Conservation (phyloP, 495 filamentous ascomycete species). For the Aspergillus nanangensis region DNA sequence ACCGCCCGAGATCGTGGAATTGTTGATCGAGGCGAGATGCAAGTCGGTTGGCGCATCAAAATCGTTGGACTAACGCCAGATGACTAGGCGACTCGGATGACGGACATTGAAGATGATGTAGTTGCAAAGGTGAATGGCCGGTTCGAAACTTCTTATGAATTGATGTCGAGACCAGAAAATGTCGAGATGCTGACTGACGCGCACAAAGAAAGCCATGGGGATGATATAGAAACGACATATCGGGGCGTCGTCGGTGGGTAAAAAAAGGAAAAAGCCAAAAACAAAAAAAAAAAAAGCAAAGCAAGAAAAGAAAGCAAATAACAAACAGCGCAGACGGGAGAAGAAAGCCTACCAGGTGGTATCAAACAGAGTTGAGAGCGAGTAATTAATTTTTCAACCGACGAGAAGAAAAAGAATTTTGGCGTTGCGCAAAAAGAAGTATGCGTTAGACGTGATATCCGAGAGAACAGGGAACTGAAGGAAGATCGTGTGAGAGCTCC, state of each 20-base stretch:
- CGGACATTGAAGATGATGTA: not conserved
- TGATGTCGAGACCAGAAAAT: too few species aligned
- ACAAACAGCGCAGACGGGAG: too few species aligned
- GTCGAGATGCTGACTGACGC: too few species aligned
- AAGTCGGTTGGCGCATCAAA: slow-evolving; percentile 7
- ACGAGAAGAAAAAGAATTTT: slow-evolving; percentile 12
- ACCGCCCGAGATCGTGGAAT: not conserved
- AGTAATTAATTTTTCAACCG: slow-evolving; percentile 10
- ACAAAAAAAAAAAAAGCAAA: slow-evolving; percentile 20
- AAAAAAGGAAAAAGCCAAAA: not conserved
- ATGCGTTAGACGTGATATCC: slow-evolving; percentile 24
- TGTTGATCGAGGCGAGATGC: not conserved
- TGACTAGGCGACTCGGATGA: not conserved
- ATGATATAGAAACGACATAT: not conserved
- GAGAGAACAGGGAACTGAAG: slow-evolving; percentile 30
- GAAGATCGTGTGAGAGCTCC: slow-evolving; percentile 28
- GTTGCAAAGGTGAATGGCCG: not conserved
- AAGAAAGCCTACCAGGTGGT: too few species aligned
- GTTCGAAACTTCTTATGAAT: too few species aligned
- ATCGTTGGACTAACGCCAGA: not conserved
- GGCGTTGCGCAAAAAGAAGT: slow-evolving; percentile 22
- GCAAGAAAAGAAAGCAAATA: slow-evolving; percentile 24
- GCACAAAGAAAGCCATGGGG: not conserved
- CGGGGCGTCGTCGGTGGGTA: not conserved
- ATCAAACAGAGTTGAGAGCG: too few species aligned